Conservation (phyloP, 441 rosid genomes). For the Biscutella laevigata region DNA sequence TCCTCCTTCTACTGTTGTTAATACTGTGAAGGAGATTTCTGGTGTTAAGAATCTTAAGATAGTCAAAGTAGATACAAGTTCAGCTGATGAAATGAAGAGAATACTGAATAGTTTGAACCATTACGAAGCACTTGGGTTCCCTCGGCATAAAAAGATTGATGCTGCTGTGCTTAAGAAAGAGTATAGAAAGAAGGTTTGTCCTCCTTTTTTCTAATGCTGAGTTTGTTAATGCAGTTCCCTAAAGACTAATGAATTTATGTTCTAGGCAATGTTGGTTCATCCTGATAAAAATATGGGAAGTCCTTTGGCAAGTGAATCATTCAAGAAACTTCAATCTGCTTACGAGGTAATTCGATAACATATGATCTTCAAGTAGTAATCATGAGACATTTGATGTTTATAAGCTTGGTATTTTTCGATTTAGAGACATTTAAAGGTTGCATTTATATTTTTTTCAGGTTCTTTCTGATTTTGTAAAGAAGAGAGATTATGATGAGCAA, state of each 20-base stretch:
- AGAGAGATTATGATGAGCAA: constrained; percentile 92
- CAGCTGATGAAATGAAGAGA: constrained; percentile 82
- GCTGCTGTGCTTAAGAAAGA: constrained; percentile 61
- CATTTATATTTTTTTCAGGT: constrained; percentile 38
- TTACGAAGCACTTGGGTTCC: constrained; percentile 77
- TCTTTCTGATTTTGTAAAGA: constrained; percentile 80
- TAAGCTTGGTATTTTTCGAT: constrained; percentile 10
- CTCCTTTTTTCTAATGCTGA: not conserved
- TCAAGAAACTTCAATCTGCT: constrained; percentile 96
- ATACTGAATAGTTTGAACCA: constrained; percentile 68
- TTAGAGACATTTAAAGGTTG: not conserved
- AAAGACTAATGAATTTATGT: constrained; percentile 6
- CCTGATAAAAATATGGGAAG: constrained; percentile 99
- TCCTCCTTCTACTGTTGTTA: constrained; percentile 40
- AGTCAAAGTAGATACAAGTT: constrained; percentile 46
- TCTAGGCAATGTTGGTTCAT: constrained; percentile 98
- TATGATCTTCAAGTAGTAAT: not conserved
- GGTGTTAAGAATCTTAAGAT: constrained; percentile 38
- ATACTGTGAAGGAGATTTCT: constrained; percentile 38
- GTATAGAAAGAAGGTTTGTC: constrained; percentile 72
- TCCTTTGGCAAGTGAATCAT: constrained; percentile 89
- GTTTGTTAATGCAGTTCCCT: not conserved
- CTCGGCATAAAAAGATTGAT: constrained; percentile 67
- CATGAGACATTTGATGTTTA: not conserved
- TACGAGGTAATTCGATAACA: constrained; percentile 56